A percentile compares a stretch with the other conserved stretches of the same genome.
phyloP scores from a whole-genome alignment of 2,329 filamentous ascomycete species.

The Pseudopithomyces chartarum region DNA sequence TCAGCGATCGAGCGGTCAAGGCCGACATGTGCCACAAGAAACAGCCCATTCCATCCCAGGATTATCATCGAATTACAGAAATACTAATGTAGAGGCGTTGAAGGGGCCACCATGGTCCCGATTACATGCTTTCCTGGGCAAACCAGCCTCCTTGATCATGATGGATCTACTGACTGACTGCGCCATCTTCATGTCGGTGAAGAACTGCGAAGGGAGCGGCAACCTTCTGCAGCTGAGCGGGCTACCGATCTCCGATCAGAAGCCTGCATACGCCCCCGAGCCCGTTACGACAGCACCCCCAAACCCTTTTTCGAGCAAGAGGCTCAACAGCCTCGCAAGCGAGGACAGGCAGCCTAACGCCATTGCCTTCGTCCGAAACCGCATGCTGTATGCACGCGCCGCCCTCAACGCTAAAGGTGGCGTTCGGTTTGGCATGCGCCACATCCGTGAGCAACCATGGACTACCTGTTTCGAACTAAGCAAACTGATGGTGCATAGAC shows the following conservation, averaged over 20 bases:
- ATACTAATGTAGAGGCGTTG: slow-evolving; percentile 71
- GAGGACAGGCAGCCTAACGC: slow-evolving; percentile 52
- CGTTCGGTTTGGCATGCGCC: slow-evolving; percentile 75
- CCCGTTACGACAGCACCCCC: background rate
- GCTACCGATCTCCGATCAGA: slow-evolving; percentile 59
- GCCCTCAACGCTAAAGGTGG: slow-evolving; percentile 69
- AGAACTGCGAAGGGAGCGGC: slow-evolving; percentile 65
- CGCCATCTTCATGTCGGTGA: slow-evolving; percentile 72
- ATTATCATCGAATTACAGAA: slow-evolving; percentile 67
- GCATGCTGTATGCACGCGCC: slow-evolving; percentile 84
- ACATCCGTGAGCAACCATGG: slow-evolving; percentile 69
- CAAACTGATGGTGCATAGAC: slow-evolving; percentile 59
- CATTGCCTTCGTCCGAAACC: slow-evolving; percentile 77
- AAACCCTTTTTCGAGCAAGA: background rate
- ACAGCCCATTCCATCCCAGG: slow-evolving; percentile 64
- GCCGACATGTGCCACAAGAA: slow-evolving; percentile 35
- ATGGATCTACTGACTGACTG: slow-evolving; percentile 76
- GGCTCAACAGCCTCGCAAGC: slow-evolving; percentile 4
- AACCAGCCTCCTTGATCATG: slow-evolving; percentile 77
- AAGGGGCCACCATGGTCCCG: slow-evolving; percentile 76
- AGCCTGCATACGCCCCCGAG: slow-evolving; percentile 18
- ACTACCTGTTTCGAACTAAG: slow-evolving; percentile 7
- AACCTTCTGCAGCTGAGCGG: slow-evolving; percentile 84
- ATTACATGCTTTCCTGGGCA: slow-evolving; percentile 74
- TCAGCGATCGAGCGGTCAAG: slow-evolving; percentile 53